Base-by-base conservation (phyloP, 805 yeast species). In the Ogataea paraovalis region DNA sequence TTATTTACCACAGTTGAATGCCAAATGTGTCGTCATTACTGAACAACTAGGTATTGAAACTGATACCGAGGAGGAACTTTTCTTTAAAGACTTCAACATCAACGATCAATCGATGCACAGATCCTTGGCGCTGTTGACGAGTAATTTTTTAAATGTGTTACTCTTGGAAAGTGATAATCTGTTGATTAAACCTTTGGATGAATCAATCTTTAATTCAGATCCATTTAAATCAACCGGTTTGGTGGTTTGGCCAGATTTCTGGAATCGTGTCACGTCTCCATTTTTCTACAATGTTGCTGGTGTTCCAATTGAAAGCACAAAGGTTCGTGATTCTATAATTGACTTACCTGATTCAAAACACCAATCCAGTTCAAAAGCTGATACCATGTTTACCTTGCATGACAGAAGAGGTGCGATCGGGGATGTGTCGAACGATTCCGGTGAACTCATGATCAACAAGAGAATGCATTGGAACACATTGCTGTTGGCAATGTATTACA, bases 231-330 rank as follows among this genome's bases (percentile, higher is more conserved):
- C 73, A 5, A 61, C 69, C 19, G 89, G 89, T 3, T 64, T 84
- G 52, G 72, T 84, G 22, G 65, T 78, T 7, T 88, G 95, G 92
- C 91, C 92, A 3, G 96, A 87, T 65, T 86, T 80, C 62, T 86
- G 94, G 90, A 76, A 78, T 59, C 74, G 96, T 53, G 78, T 83
- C 7, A 85, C 90, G 3, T 76, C 86, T 2, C 95, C 96, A 6
- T 67, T 68, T 28, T 83, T 77, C 58, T 88, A 85, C 62, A 72
- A 77, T 18, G 78, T 86, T 51, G 82, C 85, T 0, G 82, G 77
- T 1, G 62, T 74, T 10, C 62, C 59, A 23, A 59, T 72, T 7
- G 70, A 62, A 38, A 66, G 62, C 54, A 58, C 54, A 8, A 66
- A 65, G 23, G 57, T 65, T 1, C 69, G 72, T 18, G 69, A 72